These are phyloP conservation scores for Cynanchum wilfordii DNA, from an alignment of 257 asterid genomes.

Conservation along the genomic window DNA sequence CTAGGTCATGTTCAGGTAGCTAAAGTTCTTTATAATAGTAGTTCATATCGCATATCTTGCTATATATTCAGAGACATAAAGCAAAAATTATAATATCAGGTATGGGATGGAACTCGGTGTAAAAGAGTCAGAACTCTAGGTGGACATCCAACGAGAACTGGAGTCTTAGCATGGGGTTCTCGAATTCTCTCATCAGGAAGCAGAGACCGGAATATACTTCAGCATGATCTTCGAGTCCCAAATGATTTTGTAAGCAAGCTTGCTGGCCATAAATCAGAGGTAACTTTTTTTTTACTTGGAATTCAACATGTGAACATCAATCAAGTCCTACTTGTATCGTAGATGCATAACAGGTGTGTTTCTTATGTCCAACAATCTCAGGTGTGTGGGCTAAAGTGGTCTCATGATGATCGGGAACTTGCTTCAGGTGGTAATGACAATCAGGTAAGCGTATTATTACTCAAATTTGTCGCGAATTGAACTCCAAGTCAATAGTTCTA, in stretches of 20 bases:
- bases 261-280: constrained; percentile 95
- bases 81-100: constrained; percentile 28
- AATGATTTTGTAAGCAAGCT: constrained; percentile 76
- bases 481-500: not conserved
- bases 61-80: not conserved
- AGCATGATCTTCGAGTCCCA: constrained; percentile 87
- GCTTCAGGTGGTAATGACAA: constrained; percentile 99
- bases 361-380: constrained; percentile 10
- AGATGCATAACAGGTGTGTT: not conserved
- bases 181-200: constrained; percentile 91
- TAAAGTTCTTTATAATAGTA: not conserved
- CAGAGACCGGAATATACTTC: constrained; percentile 90
- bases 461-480: not conserved
- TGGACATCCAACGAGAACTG: constrained; percentile 94
- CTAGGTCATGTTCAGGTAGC: constrained; percentile 92
- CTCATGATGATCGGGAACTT: constrained; percentile 93
- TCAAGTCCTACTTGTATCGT: not conserved
- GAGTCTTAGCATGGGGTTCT: constrained; percentile 87
- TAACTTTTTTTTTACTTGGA: constrained; percentile 9
- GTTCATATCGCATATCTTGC: not conserved
- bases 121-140: constrained; percentile 80
- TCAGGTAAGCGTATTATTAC: constrained; percentile 40
- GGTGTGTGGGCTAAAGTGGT: constrained; percentile 98
- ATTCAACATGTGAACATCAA: not conserved
- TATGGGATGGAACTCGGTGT: constrained; percentile 96